Percentiles rank a stretch among this genome's conserved stretches.
These are phyloP conservation scores for Chalciporus pseudorubinellus DNA, from an alignment of 768 basidiomycete genomes.

Conservation along the genomic window DNA sequence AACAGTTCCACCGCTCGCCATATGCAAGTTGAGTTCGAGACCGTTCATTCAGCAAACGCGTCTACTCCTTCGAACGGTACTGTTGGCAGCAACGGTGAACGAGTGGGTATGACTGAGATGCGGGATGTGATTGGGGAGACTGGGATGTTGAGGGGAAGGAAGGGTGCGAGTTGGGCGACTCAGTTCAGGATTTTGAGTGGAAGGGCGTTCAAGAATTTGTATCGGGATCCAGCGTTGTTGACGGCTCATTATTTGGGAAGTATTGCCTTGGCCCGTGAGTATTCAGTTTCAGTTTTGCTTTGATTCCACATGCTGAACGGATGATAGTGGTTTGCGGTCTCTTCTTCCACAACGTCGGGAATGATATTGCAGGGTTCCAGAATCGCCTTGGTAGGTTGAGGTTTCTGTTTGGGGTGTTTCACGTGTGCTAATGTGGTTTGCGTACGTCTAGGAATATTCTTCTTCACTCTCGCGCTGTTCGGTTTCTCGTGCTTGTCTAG, in stretches of 20 bases:
- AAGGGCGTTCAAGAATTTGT: slow-evolving; percentile 96
- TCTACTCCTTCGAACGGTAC: slow-evolving; percentile 27
- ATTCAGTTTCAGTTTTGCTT: not conserved
- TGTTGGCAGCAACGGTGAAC: slow-evolving; percentile 21
- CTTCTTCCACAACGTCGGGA: slow-evolving; percentile 85
- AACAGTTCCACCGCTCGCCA: slow-evolving; percentile 60
- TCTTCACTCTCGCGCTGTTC: slow-evolving; percentile 95
- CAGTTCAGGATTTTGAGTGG: slow-evolving; percentile 96
- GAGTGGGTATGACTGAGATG: slow-evolving; percentile 40
- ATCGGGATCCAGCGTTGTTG: slow-evolving; percentile 90
- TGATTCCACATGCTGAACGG: not conserved
- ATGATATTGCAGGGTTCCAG: slow-evolving; percentile 97
- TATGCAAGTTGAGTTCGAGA: slow-evolving; percentile 62
- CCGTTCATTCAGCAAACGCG: slow-evolving; percentile 28
- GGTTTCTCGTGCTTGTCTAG: slow-evolving; percentile 97
- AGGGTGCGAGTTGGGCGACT: slow-evolving; percentile 81
- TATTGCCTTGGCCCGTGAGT: slow-evolving; percentile 78
- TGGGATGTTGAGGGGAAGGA: slow-evolving; percentile 61
- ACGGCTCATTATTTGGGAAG: slow-evolving; percentile 87
- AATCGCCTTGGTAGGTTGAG: slow-evolving; percentile 70
- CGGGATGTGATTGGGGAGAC: slow-evolving; percentile 73
- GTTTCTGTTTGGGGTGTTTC: not conserved
- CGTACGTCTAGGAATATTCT: slow-evolving; percentile 71
- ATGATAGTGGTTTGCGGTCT: slow-evolving; percentile 81
- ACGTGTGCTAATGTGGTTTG: not conserved